A percentile compares a stretch with the other conserved stretches of the same genome.
These are phyloP conservation scores for Barbatosphaeria neglecta DNA, from an alignment of 495 filamentous ascomycete species.

Conservation along the genomic window DNA sequence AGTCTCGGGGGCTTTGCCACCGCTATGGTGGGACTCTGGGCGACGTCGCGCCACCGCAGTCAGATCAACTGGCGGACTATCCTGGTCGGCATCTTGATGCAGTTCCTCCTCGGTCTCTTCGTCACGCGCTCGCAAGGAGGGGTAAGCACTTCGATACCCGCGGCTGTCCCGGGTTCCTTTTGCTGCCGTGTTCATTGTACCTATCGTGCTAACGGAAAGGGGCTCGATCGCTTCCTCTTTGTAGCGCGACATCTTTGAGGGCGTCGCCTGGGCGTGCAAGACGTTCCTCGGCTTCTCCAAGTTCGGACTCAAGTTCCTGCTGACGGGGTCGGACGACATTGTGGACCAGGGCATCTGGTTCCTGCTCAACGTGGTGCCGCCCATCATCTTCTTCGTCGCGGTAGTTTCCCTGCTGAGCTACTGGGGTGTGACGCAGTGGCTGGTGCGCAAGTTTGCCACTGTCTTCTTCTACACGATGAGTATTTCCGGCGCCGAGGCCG, in stretches of 20 bases:
- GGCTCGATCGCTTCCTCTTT: no score
- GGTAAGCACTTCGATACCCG: no score
- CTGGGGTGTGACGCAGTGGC: constrained; percentile 64
- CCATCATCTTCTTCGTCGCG: constrained; percentile 80
- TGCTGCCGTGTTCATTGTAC: no score
- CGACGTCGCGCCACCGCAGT: constrained; percentile 56
- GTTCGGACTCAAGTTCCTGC: constrained; percentile 54
- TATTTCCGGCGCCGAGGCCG: constrained; percentile 72
- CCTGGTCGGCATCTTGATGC: constrained; percentile 61
- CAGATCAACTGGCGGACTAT: constrained; percentile 64
- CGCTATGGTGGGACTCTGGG: constrained; percentile 32
- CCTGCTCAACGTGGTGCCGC: constrained; percentile 55
- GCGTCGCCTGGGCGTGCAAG: constrained; percentile 54
- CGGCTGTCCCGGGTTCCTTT: no score
- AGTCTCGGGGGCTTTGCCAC: background rate
- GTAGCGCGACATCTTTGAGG: constrained; percentile 59
- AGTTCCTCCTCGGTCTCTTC: constrained; percentile 75
- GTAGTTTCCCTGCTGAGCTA: constrained; percentile 68
- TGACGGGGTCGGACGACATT: constrained; percentile 22
- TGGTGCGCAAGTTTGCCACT: constrained; percentile 62
- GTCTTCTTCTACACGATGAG: constrained; percentile 79
- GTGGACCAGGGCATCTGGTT: constrained; percentile 44
- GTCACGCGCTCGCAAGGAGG: constrained; percentile 59
- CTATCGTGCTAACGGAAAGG: no score
- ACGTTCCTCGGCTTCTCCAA: constrained; percentile 55